Conservation (phyloP, 1,284 basidiomycete genomes). For the Phlebopus sp. region DNA sequence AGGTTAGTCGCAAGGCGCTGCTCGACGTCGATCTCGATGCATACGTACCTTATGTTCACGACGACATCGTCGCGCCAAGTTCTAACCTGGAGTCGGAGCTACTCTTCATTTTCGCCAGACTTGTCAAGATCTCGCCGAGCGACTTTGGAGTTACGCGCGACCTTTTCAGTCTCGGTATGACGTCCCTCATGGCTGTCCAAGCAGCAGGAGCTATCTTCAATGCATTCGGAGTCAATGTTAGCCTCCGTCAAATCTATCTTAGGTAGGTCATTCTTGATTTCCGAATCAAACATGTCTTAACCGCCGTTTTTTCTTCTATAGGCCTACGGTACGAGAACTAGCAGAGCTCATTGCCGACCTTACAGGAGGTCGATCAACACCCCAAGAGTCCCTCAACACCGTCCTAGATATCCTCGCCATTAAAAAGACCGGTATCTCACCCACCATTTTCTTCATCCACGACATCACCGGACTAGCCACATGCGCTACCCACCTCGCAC, state of each 20-base stretch:
- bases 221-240: slow-evolving; percentile 11
- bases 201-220: slow-evolving; percentile 8
- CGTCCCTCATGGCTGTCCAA: slow-evolving; percentile 13
- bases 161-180: slow-evolving; percentile 12
- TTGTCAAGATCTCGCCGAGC: slow-evolving; percentile 4
- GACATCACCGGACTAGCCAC: slow-evolving; percentile 12
- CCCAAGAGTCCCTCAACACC: slow-evolving; percentile 3
- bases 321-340: slow-evolving; percentile 12
- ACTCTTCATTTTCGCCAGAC: slow-evolving; percentile 6
- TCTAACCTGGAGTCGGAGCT: slow-evolving; percentile 8
- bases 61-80: slow-evolving; percentile 6
- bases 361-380: slow-evolving; percentile 1
- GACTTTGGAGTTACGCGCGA: slow-evolving; percentile 10
- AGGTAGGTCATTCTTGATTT: slow-evolving; percentile 2
- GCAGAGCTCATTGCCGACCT: slow-evolving; percentile 5
- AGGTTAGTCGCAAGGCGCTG: slow-evolving; percentile 10
- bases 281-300: background rate
- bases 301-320: background rate
- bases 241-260: slow-evolving; percentile 10
- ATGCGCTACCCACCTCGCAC: slow-evolving; percentile 10
- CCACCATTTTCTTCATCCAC: slow-evolving; percentile 11
- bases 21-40: slow-evolving; percentile 6
- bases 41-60: background rate
- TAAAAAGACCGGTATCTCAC: slow-evolving; percentile 10
- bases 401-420: slow-evolving; percentile 11